Base-by-base conservation (phyloP, 257 asterid species). In the Solanum chmielewskii region DNA sequence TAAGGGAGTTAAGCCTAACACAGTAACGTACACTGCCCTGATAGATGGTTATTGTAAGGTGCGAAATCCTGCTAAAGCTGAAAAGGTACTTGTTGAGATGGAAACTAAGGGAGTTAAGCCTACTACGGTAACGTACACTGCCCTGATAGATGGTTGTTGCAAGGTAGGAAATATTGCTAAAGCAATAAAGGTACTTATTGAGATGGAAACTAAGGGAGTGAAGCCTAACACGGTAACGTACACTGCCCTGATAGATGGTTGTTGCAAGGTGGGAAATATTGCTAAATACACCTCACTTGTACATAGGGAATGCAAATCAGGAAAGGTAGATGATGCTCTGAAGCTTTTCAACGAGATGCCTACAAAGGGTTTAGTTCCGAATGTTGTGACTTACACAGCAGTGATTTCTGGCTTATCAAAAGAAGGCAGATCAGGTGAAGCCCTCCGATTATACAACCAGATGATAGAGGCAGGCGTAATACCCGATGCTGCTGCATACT, bases 391-490 rank as follows among this genome's bases (percentile, higher is more conserved):
- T 45, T 94, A 94, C 52, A 91, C 96, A 0, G 92, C 90, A 10
- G 77, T 94, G 88, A 94, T 97, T 84, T 91, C 95, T 7, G 95
- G 98, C 33, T 88, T 97, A 88, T 92, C 98, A 1, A 93, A 92
- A 87, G 92, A 87, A 68, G 98, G 98, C 29, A 90, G 96, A 88
- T 90, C 97, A 4, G 92, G 94, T 5, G 99, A 95, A 90, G 99
- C 98, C 84, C 94, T 95, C 73, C 62, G 83, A 68, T 90, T 95
- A 87, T 97, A 91, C 73, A 97, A 94, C 39, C 95, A 94, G 92
- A 97, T 97, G 99, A 94, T 90, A 87, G 95, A 85, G 89, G 39
- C 83, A 29, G 97, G 98, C 49, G 44, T 95, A 15, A 87, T 41
- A 13, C 98, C 98, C 2, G 98, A 94, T 88, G 97, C 95, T 83